These are phyloP conservation scores for Apiospora saccharicola DNA, from an alignment of 2,329 filamentous ascomycete species.

Conservation along the genomic window DNA sequence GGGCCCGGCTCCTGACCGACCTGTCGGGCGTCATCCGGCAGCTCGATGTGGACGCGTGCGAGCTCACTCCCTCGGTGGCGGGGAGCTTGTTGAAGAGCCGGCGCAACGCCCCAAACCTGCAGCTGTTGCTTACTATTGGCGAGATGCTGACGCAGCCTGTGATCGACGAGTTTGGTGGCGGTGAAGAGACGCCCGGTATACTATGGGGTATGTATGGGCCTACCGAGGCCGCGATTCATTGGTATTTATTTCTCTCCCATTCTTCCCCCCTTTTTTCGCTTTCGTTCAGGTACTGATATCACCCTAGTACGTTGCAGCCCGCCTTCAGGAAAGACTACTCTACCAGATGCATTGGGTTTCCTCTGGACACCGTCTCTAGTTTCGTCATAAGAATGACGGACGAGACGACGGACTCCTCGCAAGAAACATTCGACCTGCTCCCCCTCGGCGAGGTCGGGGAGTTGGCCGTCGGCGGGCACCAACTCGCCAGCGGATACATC, in stretches of 20 bases:
- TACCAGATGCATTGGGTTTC: conserved; percentile 76
- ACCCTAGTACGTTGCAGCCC: conserved; percentile 70
- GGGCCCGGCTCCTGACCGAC: conserved; percentile 76
- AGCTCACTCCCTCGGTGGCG: conserved; percentile 88
- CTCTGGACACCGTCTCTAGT: conserved; percentile 81
- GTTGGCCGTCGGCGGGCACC: conserved; percentile 80
- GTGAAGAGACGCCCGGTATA: conserved; percentile 61
- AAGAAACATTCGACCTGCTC: conserved; percentile 58
- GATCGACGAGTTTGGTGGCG: conserved; percentile 79
- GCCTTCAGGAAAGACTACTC: conserved; percentile 63
- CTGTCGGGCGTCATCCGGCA: conserved; percentile 70
- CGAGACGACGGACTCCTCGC: conserved; percentile 30
- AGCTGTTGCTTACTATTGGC: conserved; percentile 83
- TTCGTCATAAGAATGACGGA: conserved; percentile 67
- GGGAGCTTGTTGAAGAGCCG: conserved; percentile 77
- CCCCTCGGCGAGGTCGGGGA: conserved; percentile 76
- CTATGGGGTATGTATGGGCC: conserved; percentile 95
- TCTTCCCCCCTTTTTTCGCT: not conserved
- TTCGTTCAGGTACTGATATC: not conserved
- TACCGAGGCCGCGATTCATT: conserved; percentile 92
- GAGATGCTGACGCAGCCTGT: conserved; percentile 88
- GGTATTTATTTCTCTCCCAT: conserved; percentile 47
- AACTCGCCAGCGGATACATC: conserved; percentile 82
- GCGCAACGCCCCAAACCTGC: conserved; percentile 70
- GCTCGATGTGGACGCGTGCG: conserved; percentile 80